Base-by-base conservation (phyloP, 2,329 filamentous ascomycete species). In the Penicillium nordicum region DNA sequence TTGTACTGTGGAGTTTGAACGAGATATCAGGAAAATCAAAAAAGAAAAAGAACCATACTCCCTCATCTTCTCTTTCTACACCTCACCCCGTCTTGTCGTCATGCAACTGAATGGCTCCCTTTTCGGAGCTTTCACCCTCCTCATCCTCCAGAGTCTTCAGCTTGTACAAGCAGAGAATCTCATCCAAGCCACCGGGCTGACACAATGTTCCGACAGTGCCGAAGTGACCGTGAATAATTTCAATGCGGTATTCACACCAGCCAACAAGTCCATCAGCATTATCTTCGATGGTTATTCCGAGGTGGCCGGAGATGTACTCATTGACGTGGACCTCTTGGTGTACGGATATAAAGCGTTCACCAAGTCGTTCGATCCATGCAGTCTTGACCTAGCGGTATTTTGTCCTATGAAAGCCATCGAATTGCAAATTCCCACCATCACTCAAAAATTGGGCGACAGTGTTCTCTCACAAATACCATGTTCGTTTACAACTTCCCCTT, bases 361-460 rank as follows among this genome's bases (percentile, higher is more conserved):
- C 60, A 76, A 84, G 64, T 84, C 77, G 5, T 73, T 97, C 65
- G 80, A 96, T 70, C 93, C 93, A 38, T 97, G 93, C 79, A 77
- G 83, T 42, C 79, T 83, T 59, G 74, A 81, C 36, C 79, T 95
- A 58, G 73, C 80, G 53, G 90, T 90, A 72, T 82, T 97, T 64
- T 97, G 92, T 76, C 92, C 92, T 57, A 95, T 97, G 91, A 88
- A 85, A 62, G 84, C 90, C 10, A 92, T 90, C 62, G 87, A 88
- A 67, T 87, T 96, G 69, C 82, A 88, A 52, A 83, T 96, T 67
- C 55, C 60, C 8, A 81, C 84, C 50, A 90, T 90, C 69, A 89
- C 88, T 67, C 70, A 92, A 37, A 73, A 77, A 2, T 75, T 93
- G 46, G 75, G 78, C 8, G 64, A 75, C 9, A 77, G 79, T 21